These are phyloP conservation scores for Calonectria pseudoturangicola DNA, from an alignment of 2,329 filamentous ascomycete species.

Conservation along the genomic window DNA sequence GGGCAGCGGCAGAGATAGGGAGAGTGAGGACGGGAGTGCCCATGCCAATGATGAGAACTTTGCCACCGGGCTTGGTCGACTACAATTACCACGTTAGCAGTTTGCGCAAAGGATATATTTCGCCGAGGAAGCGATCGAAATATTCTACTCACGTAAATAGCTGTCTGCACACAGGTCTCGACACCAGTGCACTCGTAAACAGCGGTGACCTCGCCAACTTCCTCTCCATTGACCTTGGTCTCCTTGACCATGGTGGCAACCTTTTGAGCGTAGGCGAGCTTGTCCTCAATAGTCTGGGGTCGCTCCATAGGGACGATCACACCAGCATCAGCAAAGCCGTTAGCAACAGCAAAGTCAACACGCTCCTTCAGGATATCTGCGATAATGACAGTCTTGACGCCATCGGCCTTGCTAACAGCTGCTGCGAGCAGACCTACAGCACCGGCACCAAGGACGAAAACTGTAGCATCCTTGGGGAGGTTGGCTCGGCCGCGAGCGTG, in stretches of 20 bases:
- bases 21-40: constrained; percentile 82
- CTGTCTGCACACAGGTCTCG: constrained; percentile 83
- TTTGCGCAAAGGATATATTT: neutral
- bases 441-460: constrained; percentile 76
- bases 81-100: constrained; percentile 49
- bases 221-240: constrained; percentile 61
- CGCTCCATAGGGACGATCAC: constrained; percentile 70
- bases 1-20: constrained; percentile 80
- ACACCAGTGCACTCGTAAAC: constrained; percentile 89
- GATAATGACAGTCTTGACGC: constrained; percentile 68
- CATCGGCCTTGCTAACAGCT: constrained; percentile 72
- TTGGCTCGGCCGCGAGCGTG: constrained; percentile 71
- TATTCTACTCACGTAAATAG: constrained; percentile 76
- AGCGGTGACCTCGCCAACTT: constrained; percentile 78
- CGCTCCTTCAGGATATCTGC: constrained; percentile 75
- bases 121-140: neutral
- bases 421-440: constrained; percentile 76
- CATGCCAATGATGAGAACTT: constrained; percentile 83
- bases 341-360: constrained; percentile 73
- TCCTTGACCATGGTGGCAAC: constrained; percentile 67
- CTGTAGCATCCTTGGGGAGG: constrained; percentile 62
- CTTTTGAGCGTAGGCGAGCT: constrained; percentile 70
- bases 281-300: constrained; percentile 71
- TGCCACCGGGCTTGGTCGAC: constrained; percentile 80
- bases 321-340: constrained; percentile 73